Conservation (phyloP, 2,329 filamentous ascomycete genomes). For the Atkinsonella texensis region DNA sequence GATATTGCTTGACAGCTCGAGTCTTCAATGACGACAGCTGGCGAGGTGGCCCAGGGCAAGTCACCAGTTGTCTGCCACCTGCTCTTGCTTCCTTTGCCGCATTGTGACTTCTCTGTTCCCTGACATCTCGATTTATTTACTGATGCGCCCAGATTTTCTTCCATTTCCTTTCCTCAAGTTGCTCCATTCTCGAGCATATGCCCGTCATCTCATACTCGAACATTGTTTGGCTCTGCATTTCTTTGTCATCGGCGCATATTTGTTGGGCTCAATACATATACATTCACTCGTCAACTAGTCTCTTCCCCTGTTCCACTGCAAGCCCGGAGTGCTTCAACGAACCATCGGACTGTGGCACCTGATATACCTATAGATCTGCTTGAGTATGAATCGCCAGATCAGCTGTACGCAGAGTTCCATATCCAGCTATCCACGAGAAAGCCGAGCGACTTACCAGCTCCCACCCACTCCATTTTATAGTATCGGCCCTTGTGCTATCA, state of each 20-base stretch:
- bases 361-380: not conserved
- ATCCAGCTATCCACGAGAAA: conserved; percentile 7
- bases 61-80: not conserved
- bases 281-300: not conserved
- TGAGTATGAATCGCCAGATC: conserved; percentile 15
- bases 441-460: conserved; percentile 9
- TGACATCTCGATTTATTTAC: not conserved
- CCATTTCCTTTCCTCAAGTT: not conserved
- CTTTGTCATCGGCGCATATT: not conserved
- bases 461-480: conserved; percentile 6
- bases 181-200: not conserved
- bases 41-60: not conserved
- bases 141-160: not conserved
- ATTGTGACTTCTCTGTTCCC: not conserved
- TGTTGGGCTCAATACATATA: not conserved
- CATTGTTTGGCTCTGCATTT: not conserved
- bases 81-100: not conserved
- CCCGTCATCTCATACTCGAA: not conserved
- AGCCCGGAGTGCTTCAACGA: not conserved
- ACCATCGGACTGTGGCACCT: not conserved
- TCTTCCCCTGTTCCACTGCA: not conserved
- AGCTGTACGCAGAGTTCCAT: conserved; percentile 10
- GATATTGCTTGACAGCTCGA: not conserved
- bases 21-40: not conserved
- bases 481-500: conserved; percentile 6